Evolutionary conservation across 2,329 filamentous ascomycete genomes (phyloP).

Genomic region (Colletotrichum truncatum): DNA sequence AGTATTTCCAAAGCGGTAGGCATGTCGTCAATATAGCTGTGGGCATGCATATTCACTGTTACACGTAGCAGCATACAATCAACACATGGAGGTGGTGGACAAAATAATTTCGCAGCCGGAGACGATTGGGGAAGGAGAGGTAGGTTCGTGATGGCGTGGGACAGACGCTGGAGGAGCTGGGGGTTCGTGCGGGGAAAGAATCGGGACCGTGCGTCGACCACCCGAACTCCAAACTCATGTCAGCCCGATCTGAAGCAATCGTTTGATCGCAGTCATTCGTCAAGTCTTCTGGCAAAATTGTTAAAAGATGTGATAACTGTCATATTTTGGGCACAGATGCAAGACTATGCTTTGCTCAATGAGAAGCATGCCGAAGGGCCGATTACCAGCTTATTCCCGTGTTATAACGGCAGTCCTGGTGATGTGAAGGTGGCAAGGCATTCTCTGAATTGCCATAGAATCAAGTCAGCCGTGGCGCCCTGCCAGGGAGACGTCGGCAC

Average conservation of each 20-base stretch:
- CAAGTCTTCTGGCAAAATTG: not conserved
- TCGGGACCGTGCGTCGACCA: conserved; percentile 4
- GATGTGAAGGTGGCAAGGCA: not conserved
- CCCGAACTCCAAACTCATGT: not conserved
- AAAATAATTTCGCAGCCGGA: not conserved
- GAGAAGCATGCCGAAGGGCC: not conserved
- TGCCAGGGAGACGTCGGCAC: not conserved
- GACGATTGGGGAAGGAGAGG: not conserved
- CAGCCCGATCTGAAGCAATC: not conserved
- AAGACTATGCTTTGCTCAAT: no score
- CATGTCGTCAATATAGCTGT: not conserved
- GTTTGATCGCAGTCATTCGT: not conserved
- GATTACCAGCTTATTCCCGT: not conserved
- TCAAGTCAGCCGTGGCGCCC: not conserved
- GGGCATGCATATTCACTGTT: not conserved
- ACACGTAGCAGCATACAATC: not conserved
- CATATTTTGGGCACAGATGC: no score
- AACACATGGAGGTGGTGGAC: not conserved
- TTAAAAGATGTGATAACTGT: no score
- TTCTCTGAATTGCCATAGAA: not conserved
- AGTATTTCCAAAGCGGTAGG: not conserved
- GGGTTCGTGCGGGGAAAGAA: conserved; percentile 7
- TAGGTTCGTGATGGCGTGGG: not conserved
- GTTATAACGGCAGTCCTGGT: not conserved
- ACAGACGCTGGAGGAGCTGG: not conserved